Conservation (phyloP, 352 stramenopile species). For the Globisporangium canariense region DNA sequence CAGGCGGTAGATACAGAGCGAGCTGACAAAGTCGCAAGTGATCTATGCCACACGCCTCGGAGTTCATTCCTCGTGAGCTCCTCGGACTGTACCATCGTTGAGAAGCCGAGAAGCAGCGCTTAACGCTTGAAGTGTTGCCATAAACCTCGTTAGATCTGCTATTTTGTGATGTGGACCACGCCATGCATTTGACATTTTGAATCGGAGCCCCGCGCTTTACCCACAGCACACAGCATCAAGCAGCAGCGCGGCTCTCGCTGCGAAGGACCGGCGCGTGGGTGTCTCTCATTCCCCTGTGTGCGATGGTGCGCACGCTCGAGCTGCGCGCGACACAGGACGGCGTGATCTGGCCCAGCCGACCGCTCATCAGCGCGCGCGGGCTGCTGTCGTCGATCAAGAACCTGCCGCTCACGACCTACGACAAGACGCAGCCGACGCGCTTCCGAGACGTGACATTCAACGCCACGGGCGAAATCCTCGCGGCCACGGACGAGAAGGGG, state of each 20-base stretch:
- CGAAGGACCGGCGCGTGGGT: not conserved
- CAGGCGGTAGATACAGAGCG: too few relatives aligned
- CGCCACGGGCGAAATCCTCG: conserved; percentile 54
- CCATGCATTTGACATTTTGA: conserved; percentile 12
- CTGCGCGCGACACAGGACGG: conserved; percentile 65
- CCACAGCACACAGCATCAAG: not conserved
- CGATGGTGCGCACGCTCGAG: conserved; percentile 66
- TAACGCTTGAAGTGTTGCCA: not conserved
- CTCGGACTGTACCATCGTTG: too few relatives aligned
- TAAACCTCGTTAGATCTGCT: not conserved
- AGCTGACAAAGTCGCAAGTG: too few relatives aligned
- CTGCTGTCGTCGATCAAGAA: conserved; percentile 71
- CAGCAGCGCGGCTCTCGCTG: not conserved
- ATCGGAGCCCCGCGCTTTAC: not conserved
- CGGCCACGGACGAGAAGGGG: conserved; percentile 70
- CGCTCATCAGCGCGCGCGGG: conserved; percentile 63
- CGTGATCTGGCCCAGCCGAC: conserved; percentile 71
- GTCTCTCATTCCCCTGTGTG: not conserved
- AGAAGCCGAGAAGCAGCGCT: too few relatives aligned
- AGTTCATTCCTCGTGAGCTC: too few relatives aligned
- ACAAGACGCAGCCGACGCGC: conserved; percentile 32
- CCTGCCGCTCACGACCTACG: conserved; percentile 56
- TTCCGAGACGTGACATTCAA: conserved; percentile 77
- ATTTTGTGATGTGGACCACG: not conserved
- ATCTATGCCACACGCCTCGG: too few relatives aligned